Conservation (phyloP, 371 early-diverging fungal genomes). For the Saksenaea oblongispora region DNA sequence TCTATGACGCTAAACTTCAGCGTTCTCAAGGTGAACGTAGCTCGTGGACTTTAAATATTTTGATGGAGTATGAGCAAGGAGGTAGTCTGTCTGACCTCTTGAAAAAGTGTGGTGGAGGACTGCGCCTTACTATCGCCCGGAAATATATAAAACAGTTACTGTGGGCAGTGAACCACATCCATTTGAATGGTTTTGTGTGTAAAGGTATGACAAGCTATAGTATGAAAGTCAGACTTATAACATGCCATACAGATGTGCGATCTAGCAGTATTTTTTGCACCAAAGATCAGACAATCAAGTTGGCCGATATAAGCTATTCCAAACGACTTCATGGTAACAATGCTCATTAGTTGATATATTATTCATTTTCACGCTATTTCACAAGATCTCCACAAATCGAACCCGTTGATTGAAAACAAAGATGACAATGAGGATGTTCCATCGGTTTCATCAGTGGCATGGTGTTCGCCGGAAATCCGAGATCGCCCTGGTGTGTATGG, state of each 20-base stretch:
- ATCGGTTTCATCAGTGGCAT: conserved; percentile 24
- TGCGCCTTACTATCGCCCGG: conserved; percentile 48
- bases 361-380: background rate
- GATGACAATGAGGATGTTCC: conserved; percentile 24
- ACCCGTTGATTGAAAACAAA: conserved; percentile 41
- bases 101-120: conserved; percentile 52
- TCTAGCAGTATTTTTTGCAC: conserved; percentile 43
- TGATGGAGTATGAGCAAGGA: conserved; percentile 55
- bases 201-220: conserved; percentile 38
- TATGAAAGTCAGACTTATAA: background rate
- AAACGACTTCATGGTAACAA: conserved; percentile 46
- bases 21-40: conserved; percentile 26
- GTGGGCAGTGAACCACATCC: conserved; percentile 58
- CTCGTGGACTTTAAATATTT: conserved; percentile 56
- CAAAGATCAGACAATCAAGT: conserved; percentile 35
- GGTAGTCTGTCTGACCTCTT: conserved; percentile 47
- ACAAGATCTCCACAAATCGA: conserved; percentile 45
- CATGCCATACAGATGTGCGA: conserved; percentile 30
- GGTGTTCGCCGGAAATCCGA: conserved; percentile 62
- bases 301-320: conserved; percentile 51
- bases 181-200: conserved; percentile 61
- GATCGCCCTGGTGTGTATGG: conserved; percentile 59
- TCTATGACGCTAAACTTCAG: conserved; percentile 60
- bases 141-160: conserved; percentile 63
- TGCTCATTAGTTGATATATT: background rate